Evolutionary conservation across 176 grass and related monocot genomes (phyloP), one percentile per base, ranked within the genome.

Genomic region (Juncus effusus): DNA sequence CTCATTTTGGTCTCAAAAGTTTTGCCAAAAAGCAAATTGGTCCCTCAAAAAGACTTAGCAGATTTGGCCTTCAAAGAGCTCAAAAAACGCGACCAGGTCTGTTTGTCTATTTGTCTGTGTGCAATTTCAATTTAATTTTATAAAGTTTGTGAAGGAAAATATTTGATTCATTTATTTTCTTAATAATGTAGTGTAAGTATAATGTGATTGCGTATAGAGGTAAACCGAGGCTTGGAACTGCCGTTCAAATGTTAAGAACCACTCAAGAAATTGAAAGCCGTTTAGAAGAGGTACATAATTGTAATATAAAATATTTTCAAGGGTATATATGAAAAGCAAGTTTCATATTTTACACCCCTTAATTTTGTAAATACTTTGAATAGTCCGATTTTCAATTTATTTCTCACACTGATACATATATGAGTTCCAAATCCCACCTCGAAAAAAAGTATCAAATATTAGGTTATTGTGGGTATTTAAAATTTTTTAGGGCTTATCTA

Each of bases 41-140:
- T 97, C 78, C 93, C 93, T 79, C 67, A 89, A 67, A 91, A 92
- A 63, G 88, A 97, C 85, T 78, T 97, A 51, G 93, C 85, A 60
- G 93, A 97, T 60, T 61, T 97, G 71, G 93, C 82, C 40, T 92
- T 92, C 67, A 97, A 81, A 79, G 93, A 89, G 51, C 61, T 69
- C 53, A 84, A 73, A 67, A 97, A 97, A 77, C 74, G 51, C 65
- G 67, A 97, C 54, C 88, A 86, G 85, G 93, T 97, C 13, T 57
- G 41, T 64, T 16, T 69, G 53, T 78, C 49, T 75, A 6, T 10
- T 62, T 47, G 9, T 47, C 44, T 9, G 9, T 47, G 1, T 47
- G 4, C 44, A 47, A 47, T 6, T 47, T 47, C 4, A 47, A 47
- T 47, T 47, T 9, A 47, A 47, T 47, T 47, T 47, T 47, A 47